Evolutionary conservation across 2,329 filamentous ascomycete species (phyloP).

Genomic region (Colletotrichum camelliae): DNA sequence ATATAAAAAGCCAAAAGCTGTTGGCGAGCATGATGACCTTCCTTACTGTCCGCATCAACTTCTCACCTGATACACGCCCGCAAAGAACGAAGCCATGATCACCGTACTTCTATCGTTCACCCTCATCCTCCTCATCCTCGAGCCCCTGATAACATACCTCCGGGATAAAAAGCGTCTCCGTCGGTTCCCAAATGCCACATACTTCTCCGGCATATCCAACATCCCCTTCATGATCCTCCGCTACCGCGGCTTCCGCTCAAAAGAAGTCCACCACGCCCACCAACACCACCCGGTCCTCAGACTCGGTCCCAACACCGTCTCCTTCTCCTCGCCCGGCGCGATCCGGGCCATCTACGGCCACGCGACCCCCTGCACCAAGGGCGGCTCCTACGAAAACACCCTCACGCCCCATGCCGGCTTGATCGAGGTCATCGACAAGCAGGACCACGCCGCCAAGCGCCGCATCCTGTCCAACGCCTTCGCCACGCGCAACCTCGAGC

Average conservation of each 20-base stretch:
- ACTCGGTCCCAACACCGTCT: background rate
- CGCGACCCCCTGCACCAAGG: conserved; percentile 54
- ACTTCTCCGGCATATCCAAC: background rate
- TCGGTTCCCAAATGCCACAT: background rate
- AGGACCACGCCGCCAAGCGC: conserved; percentile 56
- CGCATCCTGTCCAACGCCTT: conserved; percentile 55
- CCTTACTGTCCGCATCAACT: rapidly evolving
- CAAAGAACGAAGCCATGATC: background rate
- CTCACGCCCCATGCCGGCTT: conserved; percentile 55
- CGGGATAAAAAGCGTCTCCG: background rate
- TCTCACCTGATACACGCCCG: rapidly evolving
- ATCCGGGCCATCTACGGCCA: conserved; percentile 36
- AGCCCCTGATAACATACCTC: background rate
- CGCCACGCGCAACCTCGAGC: conserved; percentile 57
- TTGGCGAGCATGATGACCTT: background rate
- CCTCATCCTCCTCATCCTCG: background rate
- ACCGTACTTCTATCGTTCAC: background rate
- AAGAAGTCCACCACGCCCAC: background rate
- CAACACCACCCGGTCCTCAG: background rate
- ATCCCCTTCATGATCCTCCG: background rate
- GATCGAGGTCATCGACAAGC: conserved; percentile 56
- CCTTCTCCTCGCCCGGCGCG: background rate
- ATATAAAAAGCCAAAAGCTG: background rate
- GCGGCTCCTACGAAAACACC: conserved; percentile 47
- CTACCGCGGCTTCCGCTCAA: background rate